Conservation (phyloP, 2,329 filamentous ascomycete genomes). For the Didymella keratinophila region DNA sequence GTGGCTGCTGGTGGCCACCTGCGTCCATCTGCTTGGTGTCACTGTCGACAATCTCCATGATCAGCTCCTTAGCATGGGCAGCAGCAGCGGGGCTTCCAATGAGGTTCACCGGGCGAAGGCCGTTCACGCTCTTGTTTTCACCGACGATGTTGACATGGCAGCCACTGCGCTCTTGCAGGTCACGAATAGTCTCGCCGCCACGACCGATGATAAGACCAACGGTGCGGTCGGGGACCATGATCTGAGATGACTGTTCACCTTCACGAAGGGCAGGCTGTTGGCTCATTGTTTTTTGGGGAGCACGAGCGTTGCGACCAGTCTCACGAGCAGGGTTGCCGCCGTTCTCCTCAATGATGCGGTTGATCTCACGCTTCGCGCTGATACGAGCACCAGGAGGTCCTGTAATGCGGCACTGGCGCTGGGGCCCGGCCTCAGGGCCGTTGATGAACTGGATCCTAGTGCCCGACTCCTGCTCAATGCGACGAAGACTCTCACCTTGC, state of each 20-base stretch:
- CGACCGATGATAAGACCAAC: conserved; percentile 94
- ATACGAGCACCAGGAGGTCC: conserved; percentile 75
- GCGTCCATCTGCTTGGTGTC: conserved; percentile 67
- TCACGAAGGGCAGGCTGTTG: conserved; percentile 67
- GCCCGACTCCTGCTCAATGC: conserved; percentile 82
- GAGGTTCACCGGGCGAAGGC: conserved; percentile 86
- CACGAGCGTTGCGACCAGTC: conserved; percentile 46
- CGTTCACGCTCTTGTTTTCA: conserved; percentile 91
- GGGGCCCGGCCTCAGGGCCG: conserved; percentile 74
- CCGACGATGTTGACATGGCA: conserved; percentile 96
- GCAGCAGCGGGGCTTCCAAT: conserved; percentile 81
- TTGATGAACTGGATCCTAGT: conserved; percentile 90
- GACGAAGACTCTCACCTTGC: conserved; percentile 85
- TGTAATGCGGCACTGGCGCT: conserved; percentile 85
- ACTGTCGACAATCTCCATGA: conserved; percentile 93
- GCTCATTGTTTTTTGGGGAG: conserved; percentile 53
- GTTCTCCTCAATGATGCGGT: conserved; percentile 87
- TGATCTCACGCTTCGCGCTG: conserved; percentile 83
- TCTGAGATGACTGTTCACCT: conserved; percentile 85
- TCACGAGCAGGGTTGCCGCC: conserved; percentile 61
- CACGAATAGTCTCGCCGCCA: conserved; percentile 89
- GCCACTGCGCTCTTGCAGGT: conserved; percentile 89
- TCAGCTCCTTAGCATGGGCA: conserved; percentile 81
- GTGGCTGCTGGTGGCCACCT: conserved; percentile 25
- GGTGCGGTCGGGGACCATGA: conserved; percentile 93